Evolutionary conservation across 495 filamentous ascomycete species (phyloP).

Genomic region (Bacidia gigantensis): DNA sequence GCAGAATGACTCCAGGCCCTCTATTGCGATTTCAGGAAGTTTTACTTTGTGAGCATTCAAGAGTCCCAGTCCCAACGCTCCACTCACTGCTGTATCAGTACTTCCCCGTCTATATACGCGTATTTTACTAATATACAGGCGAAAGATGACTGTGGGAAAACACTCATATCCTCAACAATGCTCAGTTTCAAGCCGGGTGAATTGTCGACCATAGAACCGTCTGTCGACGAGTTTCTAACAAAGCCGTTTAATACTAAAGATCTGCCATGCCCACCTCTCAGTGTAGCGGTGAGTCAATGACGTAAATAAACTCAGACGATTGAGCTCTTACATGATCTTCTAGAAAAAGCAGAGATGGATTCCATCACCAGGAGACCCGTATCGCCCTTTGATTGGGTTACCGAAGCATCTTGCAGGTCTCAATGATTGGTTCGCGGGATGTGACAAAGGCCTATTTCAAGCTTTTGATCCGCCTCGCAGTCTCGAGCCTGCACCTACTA

Average conservation of each 20-base stretch:
- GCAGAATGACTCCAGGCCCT: background rate
- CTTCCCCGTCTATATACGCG: background rate
- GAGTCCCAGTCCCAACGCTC: background rate
- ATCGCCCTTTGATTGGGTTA: background rate
- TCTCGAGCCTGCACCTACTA: background rate
- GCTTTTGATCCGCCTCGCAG: background rate
- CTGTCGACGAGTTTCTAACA: background rate
- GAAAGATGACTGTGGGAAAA: background rate
- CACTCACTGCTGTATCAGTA: background rate
- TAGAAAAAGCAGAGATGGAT: background rate
- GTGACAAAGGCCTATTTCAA: background rate
- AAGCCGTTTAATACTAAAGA: constrained; percentile 1
- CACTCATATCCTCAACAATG: constrained; percentile 1
- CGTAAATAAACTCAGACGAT: background rate
- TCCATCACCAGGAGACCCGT: background rate
- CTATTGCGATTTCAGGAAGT: background rate
- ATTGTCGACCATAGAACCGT: background rate
- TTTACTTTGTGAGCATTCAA: background rate
- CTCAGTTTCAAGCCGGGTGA: constrained; percentile 1
- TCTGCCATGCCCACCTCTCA: constrained; percentile 1
- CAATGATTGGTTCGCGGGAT: background rate
- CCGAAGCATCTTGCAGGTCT: background rate
- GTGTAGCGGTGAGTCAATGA: background rate
- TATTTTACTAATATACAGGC: background rate
- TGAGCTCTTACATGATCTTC: background rate